phyloP scores from a whole-genome alignment of 1,139 yeast genomes.

The Saccharomyces hybrid region DNA sequence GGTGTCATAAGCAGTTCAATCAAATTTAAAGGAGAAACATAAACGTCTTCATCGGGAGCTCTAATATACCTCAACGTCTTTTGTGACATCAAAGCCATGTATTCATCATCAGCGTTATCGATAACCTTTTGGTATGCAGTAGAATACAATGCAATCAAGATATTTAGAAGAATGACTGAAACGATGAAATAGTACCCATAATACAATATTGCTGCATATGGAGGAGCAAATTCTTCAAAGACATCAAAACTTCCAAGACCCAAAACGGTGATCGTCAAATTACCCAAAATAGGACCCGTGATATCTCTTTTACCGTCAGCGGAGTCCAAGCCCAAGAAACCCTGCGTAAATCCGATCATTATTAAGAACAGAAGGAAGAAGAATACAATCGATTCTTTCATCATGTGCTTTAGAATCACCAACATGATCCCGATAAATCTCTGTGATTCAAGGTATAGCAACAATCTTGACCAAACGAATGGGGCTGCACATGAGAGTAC shows the following conservation, averaged over 20 bases:
- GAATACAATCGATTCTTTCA: constrained; percentile 76
- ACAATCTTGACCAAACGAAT: constrained; percentile 73
- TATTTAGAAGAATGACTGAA: constrained; percentile 65
- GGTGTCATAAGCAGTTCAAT: constrained; percentile 51
- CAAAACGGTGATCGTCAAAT: constrained; percentile 61
- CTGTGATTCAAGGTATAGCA: constrained; percentile 70
- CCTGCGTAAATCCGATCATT: constrained; percentile 75
- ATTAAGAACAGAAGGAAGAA: constrained; percentile 66
- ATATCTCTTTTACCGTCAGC: constrained; percentile 80
- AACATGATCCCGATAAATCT: constrained; percentile 84
- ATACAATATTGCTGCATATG: constrained; percentile 71
- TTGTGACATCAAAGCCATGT: constrained; percentile 75
- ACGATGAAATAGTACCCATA: constrained; percentile 72
- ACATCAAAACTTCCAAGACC: constrained; percentile 68
- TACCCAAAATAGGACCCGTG: constrained; percentile 54
- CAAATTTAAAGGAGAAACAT: constrained; percentile 78
- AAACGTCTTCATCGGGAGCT: constrained; percentile 82
- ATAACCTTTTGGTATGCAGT: constrained; percentile 77
- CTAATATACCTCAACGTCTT: constrained; percentile 76
- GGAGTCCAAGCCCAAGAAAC: constrained; percentile 78
- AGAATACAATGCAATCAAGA: constrained; percentile 75
- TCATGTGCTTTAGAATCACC: constrained; percentile 75
- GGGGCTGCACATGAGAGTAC: constrained; percentile 78
- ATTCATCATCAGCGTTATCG: constrained; percentile 77
- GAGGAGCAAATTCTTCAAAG: constrained; percentile 68